Base-by-base conservation (phyloP, 306 rosid species). In the Lathyrus tuberosus region DNA sequence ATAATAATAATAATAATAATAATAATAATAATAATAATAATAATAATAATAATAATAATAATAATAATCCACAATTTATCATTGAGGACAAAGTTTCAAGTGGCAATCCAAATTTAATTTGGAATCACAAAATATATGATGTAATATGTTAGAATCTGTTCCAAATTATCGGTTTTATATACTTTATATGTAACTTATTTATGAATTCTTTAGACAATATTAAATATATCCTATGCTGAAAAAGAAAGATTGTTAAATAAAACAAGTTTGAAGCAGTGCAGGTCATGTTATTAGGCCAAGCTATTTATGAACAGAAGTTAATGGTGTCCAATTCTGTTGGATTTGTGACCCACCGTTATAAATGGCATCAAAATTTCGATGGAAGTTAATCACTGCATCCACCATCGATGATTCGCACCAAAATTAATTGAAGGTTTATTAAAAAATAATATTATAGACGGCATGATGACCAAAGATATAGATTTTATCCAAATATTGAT, bases 301-400 rank as follows among this genome's bases (percentile, higher is more conserved):
- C 89, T 77, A 88, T 88, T 91, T 83, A 88, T 84, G 96, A 86
- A 78, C 40, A 52, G 89, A 80, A 86, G 86, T 91, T 77, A 88
- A 82, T 85, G 78, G 83, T 78, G 87, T 67, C 49, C 81, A 81
- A 78, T 85, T 81, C 87, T 72, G 96, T 87, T 91, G 88, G 85
- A 71, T 76, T 78, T 56, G 80, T 73, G 71, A 84, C 91, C 96
- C 81, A 91, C 97, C 93, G 70, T 77, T 82, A 82, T 91, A 85
- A 88, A 91, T 91, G 86, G 82, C 69, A 35, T 71, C 73, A 38
- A 73, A 74, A 63, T 78, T 77, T 79, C 38, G 70, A 84, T 68
- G 85, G 87, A 64, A 65, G 35, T 51, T 49, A 49, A 49, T 16
- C 70, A 83, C 73, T 61, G 31, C 31, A 62, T 53, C 70, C 37